Evolutionary conservation across 768 basidiomycete species (phyloP).

Genomic region (Pisolithus orientalis): DNA sequence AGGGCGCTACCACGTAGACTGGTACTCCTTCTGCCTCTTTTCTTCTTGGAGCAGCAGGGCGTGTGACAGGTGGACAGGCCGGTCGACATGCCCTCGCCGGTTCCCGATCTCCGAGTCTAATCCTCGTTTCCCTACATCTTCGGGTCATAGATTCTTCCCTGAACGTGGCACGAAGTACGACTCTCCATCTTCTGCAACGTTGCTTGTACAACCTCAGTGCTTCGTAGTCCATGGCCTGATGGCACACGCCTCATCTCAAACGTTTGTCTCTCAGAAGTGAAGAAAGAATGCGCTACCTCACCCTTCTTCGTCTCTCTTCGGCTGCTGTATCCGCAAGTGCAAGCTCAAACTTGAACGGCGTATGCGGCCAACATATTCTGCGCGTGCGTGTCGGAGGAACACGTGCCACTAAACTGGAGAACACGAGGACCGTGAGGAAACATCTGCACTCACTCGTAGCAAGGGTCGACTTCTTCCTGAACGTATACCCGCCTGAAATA

Average conservation of each 20-base stretch:
- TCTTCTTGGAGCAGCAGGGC: neutral
- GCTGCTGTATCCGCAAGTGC: neutral
- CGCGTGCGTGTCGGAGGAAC: neutral
- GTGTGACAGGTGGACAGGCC: neutral
- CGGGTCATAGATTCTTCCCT: neutral
- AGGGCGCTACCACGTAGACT: neutral
- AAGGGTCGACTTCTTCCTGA: neutral
- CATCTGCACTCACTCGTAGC: neutral
- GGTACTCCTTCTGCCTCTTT: neutral
- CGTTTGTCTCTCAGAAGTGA: neutral
- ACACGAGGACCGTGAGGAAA: neutral
- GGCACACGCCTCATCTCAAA: neutral
- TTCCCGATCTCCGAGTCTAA: neutral
- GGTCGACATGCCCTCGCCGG: too few species aligned
- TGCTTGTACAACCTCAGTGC: neutral
- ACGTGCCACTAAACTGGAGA: neutral
- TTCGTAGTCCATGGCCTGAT: neutral
- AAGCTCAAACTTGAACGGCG: neutral
- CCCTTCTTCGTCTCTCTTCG: neutral
- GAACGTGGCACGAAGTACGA: neutral
- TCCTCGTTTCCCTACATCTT: neutral
- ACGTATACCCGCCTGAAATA: neutral
- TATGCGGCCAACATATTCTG: slow-evolving; percentile 1
- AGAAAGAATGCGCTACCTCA: neutral
- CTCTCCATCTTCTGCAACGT: neutral